These are phyloP conservation scores for Suhomyces faveliae DNA, from an alignment of 805 yeast species.

Conservation along the genomic window DNA sequence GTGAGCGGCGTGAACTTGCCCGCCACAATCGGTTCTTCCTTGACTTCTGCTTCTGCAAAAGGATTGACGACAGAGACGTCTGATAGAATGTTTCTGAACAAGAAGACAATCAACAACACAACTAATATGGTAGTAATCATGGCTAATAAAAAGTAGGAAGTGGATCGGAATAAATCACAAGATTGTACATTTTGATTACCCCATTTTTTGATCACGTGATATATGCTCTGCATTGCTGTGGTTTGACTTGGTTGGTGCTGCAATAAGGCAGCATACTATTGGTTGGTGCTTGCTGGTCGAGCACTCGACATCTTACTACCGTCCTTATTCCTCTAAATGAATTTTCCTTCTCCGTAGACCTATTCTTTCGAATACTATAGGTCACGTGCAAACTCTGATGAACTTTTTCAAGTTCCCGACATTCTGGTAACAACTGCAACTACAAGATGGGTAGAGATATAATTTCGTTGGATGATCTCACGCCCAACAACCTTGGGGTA, in stretches of 20 bases:
- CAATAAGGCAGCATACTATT: neutral
- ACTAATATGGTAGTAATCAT: slow-evolving; percentile 32
- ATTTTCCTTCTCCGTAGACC: neutral
- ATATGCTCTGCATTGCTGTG: neutral
- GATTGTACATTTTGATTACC: neutral
- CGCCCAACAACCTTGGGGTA: slow-evolving; percentile 57
- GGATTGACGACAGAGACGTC: slow-evolving; percentile 34
- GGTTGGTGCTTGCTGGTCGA: neutral
- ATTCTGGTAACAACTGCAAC: neutral
- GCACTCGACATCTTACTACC: neutral
- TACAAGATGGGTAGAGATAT: slow-evolving; percentile 38
- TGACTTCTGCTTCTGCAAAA: slow-evolving; percentile 21
- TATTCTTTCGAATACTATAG: neutral
- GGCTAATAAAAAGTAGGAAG: neutral
- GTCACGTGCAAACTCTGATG: neutral
- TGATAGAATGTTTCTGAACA: slow-evolving; percentile 26
- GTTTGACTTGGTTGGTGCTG: neutral
- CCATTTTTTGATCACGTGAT: neutral
- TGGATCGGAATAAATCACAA: neutral
- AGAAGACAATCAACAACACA: slow-evolving; percentile 28
- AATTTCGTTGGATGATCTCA: slow-evolving; percentile 56
- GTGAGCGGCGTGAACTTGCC: slow-evolving; percentile 71
- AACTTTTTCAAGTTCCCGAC: neutral
- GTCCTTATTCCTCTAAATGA: neutral
- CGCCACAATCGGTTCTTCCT: slow-evolving; percentile 34